These are phyloP conservation scores for Mucuna pruriens DNA, from an alignment of 306 rosid species.

Conservation along the genomic window DNA sequence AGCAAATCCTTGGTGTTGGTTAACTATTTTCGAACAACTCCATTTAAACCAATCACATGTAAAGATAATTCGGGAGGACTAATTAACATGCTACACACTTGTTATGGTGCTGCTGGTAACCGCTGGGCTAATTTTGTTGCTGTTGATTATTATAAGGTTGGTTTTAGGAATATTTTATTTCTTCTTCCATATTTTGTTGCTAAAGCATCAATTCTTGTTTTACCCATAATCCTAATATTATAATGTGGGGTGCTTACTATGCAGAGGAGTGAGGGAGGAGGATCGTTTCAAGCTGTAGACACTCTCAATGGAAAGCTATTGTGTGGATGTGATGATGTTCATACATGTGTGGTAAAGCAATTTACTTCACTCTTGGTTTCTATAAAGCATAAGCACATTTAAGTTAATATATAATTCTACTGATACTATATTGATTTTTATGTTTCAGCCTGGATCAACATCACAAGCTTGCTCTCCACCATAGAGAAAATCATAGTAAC, in stretches of 20 bases:
- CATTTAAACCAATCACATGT: constrained; percentile 62
- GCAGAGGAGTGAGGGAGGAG: constrained; percentile 91
- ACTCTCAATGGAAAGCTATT: constrained; percentile 73
- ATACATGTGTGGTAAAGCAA: constrained; percentile 63
- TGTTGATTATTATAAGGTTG: constrained; percentile 79
- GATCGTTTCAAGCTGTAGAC: constrained; percentile 81
- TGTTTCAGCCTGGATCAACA: constrained; percentile 60
- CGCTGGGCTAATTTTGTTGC: constrained; percentile 86
- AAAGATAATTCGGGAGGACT: constrained; percentile 58
- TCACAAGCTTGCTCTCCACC: constrained; percentile 43
- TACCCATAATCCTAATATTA: background rate
- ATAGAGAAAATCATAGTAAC: background rate
- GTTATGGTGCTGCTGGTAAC: constrained; percentile 69
- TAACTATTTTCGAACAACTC: constrained; percentile 62
- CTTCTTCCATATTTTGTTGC: background rate
- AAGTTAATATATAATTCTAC: background rate
- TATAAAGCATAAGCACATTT: background rate
- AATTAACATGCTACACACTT: constrained; percentile 63
- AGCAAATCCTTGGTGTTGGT: constrained; percentile 77
- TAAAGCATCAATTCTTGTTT: background rate
- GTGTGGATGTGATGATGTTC: constrained; percentile 76
- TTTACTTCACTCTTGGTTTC: background rate
- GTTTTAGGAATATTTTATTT: background rate
- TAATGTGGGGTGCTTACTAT: background rate
- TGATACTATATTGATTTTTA: background rate